Percentiles rank a stretch among this genome's conserved stretches.
Evolutionary conservation across 768 basidiomycete species (phyloP).

Genomic region (Saitozyma sp.): DNA sequence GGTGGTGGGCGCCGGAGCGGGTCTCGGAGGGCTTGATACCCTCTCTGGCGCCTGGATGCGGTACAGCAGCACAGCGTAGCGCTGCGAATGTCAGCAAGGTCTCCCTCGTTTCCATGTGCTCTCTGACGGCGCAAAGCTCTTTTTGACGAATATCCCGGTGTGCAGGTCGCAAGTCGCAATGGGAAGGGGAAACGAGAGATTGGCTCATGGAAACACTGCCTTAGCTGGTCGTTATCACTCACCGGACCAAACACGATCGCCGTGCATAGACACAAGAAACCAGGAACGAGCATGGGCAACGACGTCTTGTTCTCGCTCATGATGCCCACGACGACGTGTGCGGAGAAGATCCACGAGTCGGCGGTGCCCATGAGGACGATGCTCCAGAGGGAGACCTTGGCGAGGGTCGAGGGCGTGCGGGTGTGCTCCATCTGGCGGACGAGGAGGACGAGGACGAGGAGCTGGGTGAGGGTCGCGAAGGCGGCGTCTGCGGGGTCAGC

Average conservation of each 20-base stretch:
- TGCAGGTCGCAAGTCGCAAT: no score
- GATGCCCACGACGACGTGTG: slow-evolving; percentile 84
- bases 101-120: no score
- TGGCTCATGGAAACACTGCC: no score
- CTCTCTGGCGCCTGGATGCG: slow-evolving; percentile 69
- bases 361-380: slow-evolving; percentile 76
- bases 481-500: slow-evolving; percentile 65
- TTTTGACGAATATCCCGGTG: no score
- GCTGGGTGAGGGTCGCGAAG: slow-evolving; percentile 65
- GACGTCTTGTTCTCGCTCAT: slow-evolving; percentile 79
- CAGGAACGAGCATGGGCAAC: slow-evolving; percentile 76
- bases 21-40: slow-evolving; percentile 35
- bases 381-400: slow-evolving; percentile 77
- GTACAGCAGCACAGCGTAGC: slow-evolving; percentile 77
- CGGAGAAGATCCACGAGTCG: slow-evolving; percentile 81
- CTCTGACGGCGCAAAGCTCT: no score
- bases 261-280: slow-evolving; percentile 75
- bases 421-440: slow-evolving; percentile 73
- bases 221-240: slow-evolving; percentile 43
- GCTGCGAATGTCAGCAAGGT: slow-evolving; percentile 56
- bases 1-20: slow-evolving; percentile 6
- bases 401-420: slow-evolving; percentile 74
- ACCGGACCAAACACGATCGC: slow-evolving; percentile 79
- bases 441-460: slow-evolving; percentile 66
- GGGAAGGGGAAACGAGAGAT: no score